Percentiles rank a stretch among this genome's conserved stretches.
These are phyloP conservation scores for Aureobasidium melanogenum DNA, from an alignment of 2,329 filamentous ascomycete genomes.

Conservation along the genomic window DNA sequence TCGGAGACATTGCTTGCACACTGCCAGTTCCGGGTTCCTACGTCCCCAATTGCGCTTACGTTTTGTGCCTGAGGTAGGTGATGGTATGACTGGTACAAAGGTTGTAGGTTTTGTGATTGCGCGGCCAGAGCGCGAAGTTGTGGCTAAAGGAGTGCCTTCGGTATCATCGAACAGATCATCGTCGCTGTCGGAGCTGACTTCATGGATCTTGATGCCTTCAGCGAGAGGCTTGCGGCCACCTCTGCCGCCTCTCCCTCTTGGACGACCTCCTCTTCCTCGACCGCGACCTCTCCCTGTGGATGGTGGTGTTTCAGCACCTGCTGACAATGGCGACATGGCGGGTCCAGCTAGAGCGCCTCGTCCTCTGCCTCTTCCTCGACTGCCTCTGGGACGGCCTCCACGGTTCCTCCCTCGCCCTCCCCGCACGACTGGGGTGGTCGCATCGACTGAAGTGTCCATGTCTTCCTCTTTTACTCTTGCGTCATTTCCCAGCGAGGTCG, in stretches of 20 bases:
- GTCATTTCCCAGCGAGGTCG: neutral
- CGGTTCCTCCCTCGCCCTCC: conserved; percentile 17
- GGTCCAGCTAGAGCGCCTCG: conserved; percentile 17
- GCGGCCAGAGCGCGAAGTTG: conserved; percentile 67
- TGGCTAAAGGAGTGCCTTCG: conserved; percentile 44
- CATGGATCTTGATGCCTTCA: conserved; percentile 23
- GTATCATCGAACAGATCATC: conserved; percentile 27
- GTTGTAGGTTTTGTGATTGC: conserved; percentile 58
- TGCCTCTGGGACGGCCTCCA: conserved; percentile 13
- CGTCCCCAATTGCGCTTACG: conserved; percentile 49
- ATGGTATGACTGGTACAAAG: conserved; percentile 46
- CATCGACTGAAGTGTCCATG: neutral
- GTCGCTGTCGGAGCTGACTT: conserved; percentile 20
- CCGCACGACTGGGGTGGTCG: conserved; percentile 5
- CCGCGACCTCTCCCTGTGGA: conserved; percentile 31
- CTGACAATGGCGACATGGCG: conserved; percentile 13
- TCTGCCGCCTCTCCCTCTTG: conserved; percentile 17
- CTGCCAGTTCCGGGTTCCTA: conserved; percentile 46
- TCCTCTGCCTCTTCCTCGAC: conserved; percentile 14
- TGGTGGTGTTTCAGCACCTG: conserved; percentile 18
- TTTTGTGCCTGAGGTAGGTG: conserved; percentile 41
- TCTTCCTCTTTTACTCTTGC: neutral
- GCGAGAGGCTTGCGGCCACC: conserved; percentile 16
- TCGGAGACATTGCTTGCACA: conserved; percentile 65
- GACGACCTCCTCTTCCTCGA: conserved; percentile 20